A percentile compares a stretch with the other conserved stretches of the same genome.
Conservation (phyloP, 2,329 filamentous ascomycete species). For the Colletotrichum eremochloae region DNA sequence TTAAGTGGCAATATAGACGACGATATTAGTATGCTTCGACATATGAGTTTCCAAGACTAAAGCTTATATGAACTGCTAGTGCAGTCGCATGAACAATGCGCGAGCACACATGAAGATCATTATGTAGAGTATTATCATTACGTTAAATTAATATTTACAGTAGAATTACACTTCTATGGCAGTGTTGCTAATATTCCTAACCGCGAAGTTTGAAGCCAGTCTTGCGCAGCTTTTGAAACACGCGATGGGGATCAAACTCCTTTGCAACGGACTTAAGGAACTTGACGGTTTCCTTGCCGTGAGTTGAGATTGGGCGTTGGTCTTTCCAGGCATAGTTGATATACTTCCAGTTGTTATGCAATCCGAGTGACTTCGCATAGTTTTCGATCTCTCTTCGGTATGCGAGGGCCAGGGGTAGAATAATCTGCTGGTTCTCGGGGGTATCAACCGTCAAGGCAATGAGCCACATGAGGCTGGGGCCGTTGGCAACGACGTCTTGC, state of each 20-base stretch:
- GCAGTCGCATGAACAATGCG: too few species aligned
- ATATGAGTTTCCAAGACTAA: too few species aligned
- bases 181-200: neutral
- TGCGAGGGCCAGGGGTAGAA: conserved; percentile 63
- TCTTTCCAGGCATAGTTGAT: conserved; percentile 59
- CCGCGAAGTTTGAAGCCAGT: conserved; percentile 49
- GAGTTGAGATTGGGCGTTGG: conserved; percentile 55
- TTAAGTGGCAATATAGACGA: too few species aligned
- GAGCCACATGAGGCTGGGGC: conserved; percentile 54
- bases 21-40: too few species aligned
- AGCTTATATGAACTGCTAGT: too few species aligned
- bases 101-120: too few species aligned
- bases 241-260: conserved; percentile 51
- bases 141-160: too few species aligned
- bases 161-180: too few species aligned
- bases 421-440: conserved; percentile 50
- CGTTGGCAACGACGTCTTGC: conserved; percentile 51
- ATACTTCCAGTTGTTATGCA: conserved; percentile 54
- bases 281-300: conserved; percentile 53
- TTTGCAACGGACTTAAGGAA: conserved; percentile 47
- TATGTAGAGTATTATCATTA: too few species aligned
- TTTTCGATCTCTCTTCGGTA: conserved; percentile 69
- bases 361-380: conserved; percentile 47
- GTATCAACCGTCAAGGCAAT: conserved; percentile 56
- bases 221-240: conserved; percentile 52